Percentiles rank a stretch among this genome's conserved stretches.
These are phyloP conservation scores for Suhomyces yuchorum DNA, from an alignment of 1,139 yeast genomes.

Conservation along the genomic window DNA sequence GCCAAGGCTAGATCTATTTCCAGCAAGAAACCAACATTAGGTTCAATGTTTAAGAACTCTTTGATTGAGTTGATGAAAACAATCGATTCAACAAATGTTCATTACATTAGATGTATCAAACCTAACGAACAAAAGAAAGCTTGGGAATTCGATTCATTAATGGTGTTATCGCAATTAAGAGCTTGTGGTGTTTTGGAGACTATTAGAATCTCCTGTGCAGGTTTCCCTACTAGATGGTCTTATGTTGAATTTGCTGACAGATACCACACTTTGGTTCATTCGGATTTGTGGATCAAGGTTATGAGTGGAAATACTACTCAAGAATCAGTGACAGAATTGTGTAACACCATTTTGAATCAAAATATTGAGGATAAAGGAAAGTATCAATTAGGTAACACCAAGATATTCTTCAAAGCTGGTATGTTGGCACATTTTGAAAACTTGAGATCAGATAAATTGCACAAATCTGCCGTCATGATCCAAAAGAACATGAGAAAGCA, in stretches of 20 bases:
- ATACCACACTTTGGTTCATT: conserved; percentile 78
- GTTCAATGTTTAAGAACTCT: conserved; percentile 91
- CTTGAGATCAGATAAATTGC: conserved; percentile 74
- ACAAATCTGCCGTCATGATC: conserved; percentile 75
- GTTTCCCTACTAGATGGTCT: conserved; percentile 96
- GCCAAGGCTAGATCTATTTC: conserved; percentile 47
- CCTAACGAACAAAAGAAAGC: conserved; percentile 94
- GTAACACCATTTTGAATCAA: conserved; percentile 64
- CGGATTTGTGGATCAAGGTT: conserved; percentile 67
- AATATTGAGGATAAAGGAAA: conserved; percentile 66
- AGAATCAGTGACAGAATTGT: conserved; percentile 61
- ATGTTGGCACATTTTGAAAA: conserved; percentile 92
- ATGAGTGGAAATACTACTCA: conserved; percentile 58
- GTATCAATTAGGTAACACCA: conserved; percentile 86
- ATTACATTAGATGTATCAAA: conserved; percentile 95
- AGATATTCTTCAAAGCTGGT: conserved; percentile 95
- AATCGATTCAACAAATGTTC: conserved; percentile 91
- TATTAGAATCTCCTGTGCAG: conserved; percentile 94
- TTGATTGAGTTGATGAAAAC: conserved; percentile 91
- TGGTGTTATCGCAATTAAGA: conserved; percentile 93
- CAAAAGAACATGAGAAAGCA: conserved; percentile 82
- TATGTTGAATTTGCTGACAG: conserved; percentile 92
- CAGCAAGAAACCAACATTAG: conserved; percentile 86
- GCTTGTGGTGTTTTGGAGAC: conserved; percentile 99
- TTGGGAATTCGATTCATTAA: conserved; percentile 93